These are phyloP conservation scores for Gynochthodes officinalis DNA, from an alignment of 257 asterid species.

Conservation along the genomic window DNA sequence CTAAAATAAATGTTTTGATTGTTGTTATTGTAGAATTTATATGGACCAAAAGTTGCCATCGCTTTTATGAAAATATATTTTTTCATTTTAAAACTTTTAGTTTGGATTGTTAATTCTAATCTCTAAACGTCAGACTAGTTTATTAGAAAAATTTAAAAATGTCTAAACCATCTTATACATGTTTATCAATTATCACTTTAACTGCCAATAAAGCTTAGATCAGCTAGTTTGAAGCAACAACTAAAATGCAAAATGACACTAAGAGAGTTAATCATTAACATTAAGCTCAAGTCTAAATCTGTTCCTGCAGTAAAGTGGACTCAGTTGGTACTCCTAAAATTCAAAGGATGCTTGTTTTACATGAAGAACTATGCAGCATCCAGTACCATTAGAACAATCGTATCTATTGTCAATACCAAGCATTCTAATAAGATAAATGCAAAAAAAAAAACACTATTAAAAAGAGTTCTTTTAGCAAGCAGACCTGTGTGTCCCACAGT, in stretches of 20 bases:
- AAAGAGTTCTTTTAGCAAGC: background rate
- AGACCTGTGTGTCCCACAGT: slow-evolving; percentile 92
- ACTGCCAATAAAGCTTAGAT: slow-evolving; percentile 39
- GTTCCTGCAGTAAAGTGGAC: background rate
- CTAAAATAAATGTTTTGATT: no score
- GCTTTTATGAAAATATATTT: no score
- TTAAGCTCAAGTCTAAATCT: background rate
- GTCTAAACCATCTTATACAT: no score
- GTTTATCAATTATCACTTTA: no score
- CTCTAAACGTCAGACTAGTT: no score
- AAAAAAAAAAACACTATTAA: no score
- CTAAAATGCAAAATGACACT: background rate
- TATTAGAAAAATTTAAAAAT: no score
- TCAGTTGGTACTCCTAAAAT: background rate
- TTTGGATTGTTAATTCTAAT: no score
- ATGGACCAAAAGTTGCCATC: no score
- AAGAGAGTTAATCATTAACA: background rate
- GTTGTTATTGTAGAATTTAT: no score
- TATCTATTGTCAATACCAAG: background rate
- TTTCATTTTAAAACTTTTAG: no score
- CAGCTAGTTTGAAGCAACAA: background rate
- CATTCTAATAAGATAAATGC: background rate
- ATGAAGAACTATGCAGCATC: background rate
- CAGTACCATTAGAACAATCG: background rate
- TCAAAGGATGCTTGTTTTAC: background rate